These are phyloP conservation scores for Iberis pinnata DNA, from an alignment of 345 rosid genomes.

Conservation along the genomic window DNA sequence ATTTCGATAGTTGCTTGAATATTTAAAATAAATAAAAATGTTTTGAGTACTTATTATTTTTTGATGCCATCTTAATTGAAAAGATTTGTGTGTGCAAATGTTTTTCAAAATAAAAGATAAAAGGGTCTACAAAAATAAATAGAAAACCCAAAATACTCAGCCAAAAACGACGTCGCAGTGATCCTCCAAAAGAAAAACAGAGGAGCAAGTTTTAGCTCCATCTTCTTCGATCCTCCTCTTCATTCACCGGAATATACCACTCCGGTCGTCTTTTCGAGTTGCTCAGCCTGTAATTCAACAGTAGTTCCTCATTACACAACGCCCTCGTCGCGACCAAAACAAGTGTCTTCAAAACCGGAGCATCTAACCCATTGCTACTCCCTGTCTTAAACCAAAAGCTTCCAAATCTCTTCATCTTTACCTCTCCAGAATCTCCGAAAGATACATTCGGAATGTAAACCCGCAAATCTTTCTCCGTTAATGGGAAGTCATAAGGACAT, in stretches of 20 bases:
- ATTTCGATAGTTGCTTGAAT: no score
- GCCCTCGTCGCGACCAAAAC: conserved; percentile 75
- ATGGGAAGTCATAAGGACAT: conserved; percentile 80
- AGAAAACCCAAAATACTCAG: neutral
- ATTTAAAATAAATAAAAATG: no score
- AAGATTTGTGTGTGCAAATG: neutral
- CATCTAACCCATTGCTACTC: conserved; percentile 26
- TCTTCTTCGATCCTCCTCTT: conserved; percentile 88
- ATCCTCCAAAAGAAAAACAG: neutral
- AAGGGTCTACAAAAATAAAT: neutral
- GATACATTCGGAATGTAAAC: conserved; percentile 64
- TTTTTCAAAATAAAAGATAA: neutral
- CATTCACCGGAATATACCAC: conserved; percentile 88
- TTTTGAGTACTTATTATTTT: no score
- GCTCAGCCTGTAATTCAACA: conserved; percentile 81
- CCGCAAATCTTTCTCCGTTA: conserved; percentile 54
- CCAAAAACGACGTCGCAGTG: neutral
- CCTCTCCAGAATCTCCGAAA: conserved; percentile 61
- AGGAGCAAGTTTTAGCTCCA: conserved; percentile 47
- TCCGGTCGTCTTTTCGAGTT: conserved; percentile 67
- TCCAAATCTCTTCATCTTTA: conserved; percentile 74
- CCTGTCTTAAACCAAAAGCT: conserved; percentile 81
- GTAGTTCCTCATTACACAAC: conserved; percentile 63
- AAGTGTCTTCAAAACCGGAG: conserved; percentile 52
- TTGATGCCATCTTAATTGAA: no score